Evolutionary conservation across 2,329 filamentous ascomycete genomes (phyloP), one percentile per base, ranked within the genome.

Genomic region (Purpureocillium takamizusanense): DNA sequence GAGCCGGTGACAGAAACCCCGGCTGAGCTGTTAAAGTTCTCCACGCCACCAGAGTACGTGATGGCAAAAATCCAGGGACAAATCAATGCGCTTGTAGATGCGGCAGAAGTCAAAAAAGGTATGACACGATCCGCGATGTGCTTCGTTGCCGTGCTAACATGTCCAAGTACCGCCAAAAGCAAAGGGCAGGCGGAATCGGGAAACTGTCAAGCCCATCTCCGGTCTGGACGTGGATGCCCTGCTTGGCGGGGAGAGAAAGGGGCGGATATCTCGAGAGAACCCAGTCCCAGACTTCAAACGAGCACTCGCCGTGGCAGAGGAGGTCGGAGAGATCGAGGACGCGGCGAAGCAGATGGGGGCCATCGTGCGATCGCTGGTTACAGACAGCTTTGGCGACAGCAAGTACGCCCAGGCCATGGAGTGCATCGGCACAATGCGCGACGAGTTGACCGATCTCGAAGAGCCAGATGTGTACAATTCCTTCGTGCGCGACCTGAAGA

Each of bases 231-330:
- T 97, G 30, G 83, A 89, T 42, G 79, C 78, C 4, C 75, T 97
- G 3, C 77, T 97, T n/a, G 73, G 74, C 33, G 75, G 70, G 34
- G 63, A 63, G 21, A 61, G 60, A 43, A 65, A 62, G 39, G 51
- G 47, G 5, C 47, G 47, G n/a, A 69, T 79, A 16, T 67, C 68
- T 2, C 57, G 74, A 0, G 72, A 82, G 9, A 97, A 97, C 46
- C 78, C 89, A 1, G 78, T 97, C 5, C 88, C 92, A 0, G 86
- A 90, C 42, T 95, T 95, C 74, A 94, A 89, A 55, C 86, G 87
- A 56, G 73, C 81, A 3, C 68, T 97, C 13, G 69, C 69, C 2
- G 63, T 65, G 2, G 71, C 82, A 0, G 70, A 76, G 7, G 72
- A 80, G 21, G 64, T 82, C 1, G 64, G 73, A 2, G 69, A 74